Evolutionary conservation across 2,329 filamentous ascomycete genomes (phyloP), one percentile per base, ranked within the genome.

Genomic region (Chalaropsis ovoidea): DNA sequence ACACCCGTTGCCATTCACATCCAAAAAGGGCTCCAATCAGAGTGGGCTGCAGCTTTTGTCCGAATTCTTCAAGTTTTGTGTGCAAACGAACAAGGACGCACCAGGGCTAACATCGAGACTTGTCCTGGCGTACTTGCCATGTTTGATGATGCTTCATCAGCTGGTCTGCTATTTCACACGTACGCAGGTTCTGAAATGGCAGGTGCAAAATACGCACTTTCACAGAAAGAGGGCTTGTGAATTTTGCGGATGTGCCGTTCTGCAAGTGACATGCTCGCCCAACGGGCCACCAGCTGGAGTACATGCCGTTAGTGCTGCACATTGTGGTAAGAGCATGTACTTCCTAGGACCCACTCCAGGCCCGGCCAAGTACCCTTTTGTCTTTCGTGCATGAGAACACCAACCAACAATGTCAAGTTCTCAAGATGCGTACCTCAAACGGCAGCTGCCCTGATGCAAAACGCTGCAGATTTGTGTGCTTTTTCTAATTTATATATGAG

Each of bases 101-200:
- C 27, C 54, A 58, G 54, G 54, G 54, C 54, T 58, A 35, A 35
- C 24, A 58, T 58, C 15, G n/a, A 17, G 24, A 17, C 27, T 58
- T 58, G 54, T 27, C 54, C 54, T 58, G 54, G n/a, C n/a, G 54
- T 58, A 39, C 27, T 35, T 58, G 54, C 54, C 54, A 8, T 58
- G 1, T 58, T 58, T 35, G 54, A 58, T 58, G 42, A 10, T 49
- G 43, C 43, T 22, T 10, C 47, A 19, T 58, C 54, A 39, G 8
- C 8, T 10, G 8, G 35, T 7, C 35, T 39, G 35, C 35, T 3
- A 31, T 31, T 31, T 31, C 31, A 13, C 42, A 43, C 42, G 39
- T 35, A 52, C 3, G 19, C 22, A 22, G 19, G 24, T 24, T 27
- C 47, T 52, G 10, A 2, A 15, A 13, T 11, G 22, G 47, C 22